phyloP scores from a whole-genome alignment of 139 green algal genomes.

The Chlorella ohadii region DNA sequence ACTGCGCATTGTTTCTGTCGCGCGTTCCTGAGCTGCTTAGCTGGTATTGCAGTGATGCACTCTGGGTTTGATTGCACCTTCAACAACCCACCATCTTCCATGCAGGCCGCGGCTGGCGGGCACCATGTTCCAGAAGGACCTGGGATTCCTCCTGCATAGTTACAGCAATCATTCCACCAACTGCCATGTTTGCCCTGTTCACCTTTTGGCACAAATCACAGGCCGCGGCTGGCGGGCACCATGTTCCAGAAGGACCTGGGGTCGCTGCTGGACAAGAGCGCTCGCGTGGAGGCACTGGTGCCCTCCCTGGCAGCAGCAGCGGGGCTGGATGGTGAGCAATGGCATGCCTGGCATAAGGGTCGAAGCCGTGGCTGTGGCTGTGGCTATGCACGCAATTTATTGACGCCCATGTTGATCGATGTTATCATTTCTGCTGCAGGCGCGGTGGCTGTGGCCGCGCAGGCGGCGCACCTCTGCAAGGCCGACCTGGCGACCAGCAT shows the following conservation, averaged over 20 bases:
- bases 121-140: slow-evolving; percentile 92
- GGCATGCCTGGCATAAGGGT: no score
- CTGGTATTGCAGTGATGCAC: no score
- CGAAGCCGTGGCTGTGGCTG: no score
- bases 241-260: slow-evolving; percentile 97
- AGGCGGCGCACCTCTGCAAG: slow-evolving; percentile 81
- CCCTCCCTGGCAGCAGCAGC: slow-evolving; percentile 59
- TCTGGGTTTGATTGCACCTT: not conserved
- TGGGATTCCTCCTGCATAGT: slow-evolving; percentile 94
- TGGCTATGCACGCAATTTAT: no score
- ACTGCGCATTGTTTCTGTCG: no score
- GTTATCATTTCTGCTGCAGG: not conserved
- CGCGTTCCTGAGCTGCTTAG: no score
- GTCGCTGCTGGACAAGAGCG: slow-evolving; percentile 91
- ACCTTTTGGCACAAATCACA: not conserved
- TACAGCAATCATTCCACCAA: not conserved
- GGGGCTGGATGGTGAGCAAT: slow-evolving; percentile 33
- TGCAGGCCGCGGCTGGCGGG: slow-evolving; percentile 55
- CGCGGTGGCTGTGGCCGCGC: slow-evolving; percentile 19
- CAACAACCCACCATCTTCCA: not conserved
- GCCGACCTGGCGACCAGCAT: slow-evolving; percentile 92
- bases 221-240: slow-evolving; percentile 69
- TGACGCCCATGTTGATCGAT: no score
- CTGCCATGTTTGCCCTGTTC: no score
- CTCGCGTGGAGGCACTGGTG: slow-evolving; percentile 79